Percentiles rank a stretch among this genome's conserved stretches.
Conservation (phyloP, 2,329 filamentous ascomycete species). For the Fusarium redolens region DNA sequence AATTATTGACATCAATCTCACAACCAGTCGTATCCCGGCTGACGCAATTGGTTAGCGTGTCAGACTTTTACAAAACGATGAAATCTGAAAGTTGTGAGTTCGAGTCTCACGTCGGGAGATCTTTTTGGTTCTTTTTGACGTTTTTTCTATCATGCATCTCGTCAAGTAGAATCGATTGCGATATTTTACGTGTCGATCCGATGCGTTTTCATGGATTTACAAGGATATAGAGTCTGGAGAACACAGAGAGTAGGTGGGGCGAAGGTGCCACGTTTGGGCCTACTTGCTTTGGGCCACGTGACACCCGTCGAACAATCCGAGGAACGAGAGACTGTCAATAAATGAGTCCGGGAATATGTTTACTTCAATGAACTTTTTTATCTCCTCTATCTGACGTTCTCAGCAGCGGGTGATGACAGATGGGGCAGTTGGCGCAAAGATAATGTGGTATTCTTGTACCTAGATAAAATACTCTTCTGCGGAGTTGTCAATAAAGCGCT, state of each 20-base stretch:
- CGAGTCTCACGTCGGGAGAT: not conserved
- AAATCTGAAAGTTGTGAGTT: conserved; percentile 9
- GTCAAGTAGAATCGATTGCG: not conserved
- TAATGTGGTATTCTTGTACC: fast-evolving
- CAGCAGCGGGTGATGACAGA: fast-evolving
- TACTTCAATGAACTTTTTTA: fast-evolving
- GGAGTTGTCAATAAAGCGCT: fast-evolving
- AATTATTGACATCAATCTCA: no score
- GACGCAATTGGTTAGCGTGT: conserved; percentile 30
- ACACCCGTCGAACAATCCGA: not conserved
- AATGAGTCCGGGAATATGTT: fast-evolving
- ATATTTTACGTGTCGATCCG: not conserved
- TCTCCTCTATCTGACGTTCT: fast-evolving
- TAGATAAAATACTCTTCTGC: fast-evolving
- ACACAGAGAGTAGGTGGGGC: fast-evolving
- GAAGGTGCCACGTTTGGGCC: fast-evolving
- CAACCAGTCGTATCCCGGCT: no score
- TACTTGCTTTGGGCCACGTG: not conserved
- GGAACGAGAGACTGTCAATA: not conserved
- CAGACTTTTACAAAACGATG: not conserved
- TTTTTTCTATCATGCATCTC: fast-evolving
- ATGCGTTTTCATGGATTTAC: not conserved
- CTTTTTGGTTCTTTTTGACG: fast-evolving
- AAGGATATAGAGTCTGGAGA: fast-evolving
- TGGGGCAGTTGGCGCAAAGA: no score